phyloP scores from a whole-genome alignment of 805 yeast species.

The Saccharomyces paradoxus region DNA sequence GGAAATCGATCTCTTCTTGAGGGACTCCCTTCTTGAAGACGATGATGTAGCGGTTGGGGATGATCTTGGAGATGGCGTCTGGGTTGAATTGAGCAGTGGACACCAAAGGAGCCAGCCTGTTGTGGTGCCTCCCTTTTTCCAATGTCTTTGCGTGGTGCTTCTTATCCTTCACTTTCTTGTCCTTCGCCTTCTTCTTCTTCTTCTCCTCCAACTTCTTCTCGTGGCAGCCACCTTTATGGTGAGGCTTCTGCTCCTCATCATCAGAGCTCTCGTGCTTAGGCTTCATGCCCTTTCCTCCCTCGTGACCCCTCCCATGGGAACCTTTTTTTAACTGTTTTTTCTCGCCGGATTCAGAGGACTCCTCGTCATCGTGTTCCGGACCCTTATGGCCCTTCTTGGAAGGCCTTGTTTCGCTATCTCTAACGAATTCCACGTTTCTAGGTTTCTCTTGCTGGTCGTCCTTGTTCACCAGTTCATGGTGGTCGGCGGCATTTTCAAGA shows the following conservation, averaged over 20 bases:
- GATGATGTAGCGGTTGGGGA: constrained; percentile 75
- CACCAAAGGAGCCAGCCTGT: constrained; percentile 39
- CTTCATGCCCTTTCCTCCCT: background rate
- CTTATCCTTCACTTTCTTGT: background rate
- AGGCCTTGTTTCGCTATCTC: background rate
- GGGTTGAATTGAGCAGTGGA: constrained; percentile 31
- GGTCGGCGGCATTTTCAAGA: constrained; percentile 32
- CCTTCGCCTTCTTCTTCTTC: background rate
- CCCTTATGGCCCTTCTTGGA: background rate
- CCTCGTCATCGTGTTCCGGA: too few species aligned
- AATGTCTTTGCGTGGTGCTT: background rate
- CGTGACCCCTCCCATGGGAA: background rate
- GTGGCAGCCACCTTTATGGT: background rate
- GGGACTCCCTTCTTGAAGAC: constrained; percentile 65
- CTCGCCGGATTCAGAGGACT: too few species aligned
- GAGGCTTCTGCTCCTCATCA: background rate
- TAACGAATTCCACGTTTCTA: constrained; percentile 11
- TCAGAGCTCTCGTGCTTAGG: background rate
- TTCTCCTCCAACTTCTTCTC: background rate
- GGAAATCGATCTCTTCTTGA: constrained; percentile 49
- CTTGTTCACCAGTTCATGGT: constrained; percentile 1
- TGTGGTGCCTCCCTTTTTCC: background rate
- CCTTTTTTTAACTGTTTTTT: too few species aligned
- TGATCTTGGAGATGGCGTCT: constrained; percentile 32
- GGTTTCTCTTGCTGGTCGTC: background rate